These are phyloP conservation scores for Nigrograna mackinnonii DNA, from an alignment of 2,329 filamentous ascomycete species.

Conservation along the genomic window DNA sequence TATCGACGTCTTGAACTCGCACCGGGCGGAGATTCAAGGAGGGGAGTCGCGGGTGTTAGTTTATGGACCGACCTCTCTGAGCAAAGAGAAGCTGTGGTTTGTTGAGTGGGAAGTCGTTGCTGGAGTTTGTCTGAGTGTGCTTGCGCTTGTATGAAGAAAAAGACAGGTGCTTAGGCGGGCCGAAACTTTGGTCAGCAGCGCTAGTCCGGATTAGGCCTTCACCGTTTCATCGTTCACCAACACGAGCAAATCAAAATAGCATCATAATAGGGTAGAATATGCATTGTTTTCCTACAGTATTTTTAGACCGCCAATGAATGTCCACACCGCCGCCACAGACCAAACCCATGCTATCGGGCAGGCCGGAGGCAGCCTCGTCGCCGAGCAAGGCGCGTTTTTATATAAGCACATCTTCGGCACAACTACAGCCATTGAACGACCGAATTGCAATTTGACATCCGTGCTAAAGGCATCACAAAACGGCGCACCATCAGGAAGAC, in stretches of 20 bases:
- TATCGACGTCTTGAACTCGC: conserved; percentile 34
- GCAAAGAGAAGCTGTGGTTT: conserved; percentile 12
- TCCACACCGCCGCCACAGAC: conserved; percentile 28
- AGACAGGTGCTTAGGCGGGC: conserved; percentile 25
- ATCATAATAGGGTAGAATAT: no score
- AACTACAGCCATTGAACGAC: conserved; percentile 83
- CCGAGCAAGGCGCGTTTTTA: conserved; percentile 34
- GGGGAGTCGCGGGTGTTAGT: conserved; percentile 24
- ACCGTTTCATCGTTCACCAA: conserved; percentile 15
- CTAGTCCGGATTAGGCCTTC: conserved; percentile 4
- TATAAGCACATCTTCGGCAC: conserved; percentile 97
- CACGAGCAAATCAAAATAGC: not conserved
- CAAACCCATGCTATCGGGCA: conserved; percentile 15
- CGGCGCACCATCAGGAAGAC: conserved; percentile 11
- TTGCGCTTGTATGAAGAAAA: conserved; percentile 21
- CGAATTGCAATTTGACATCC: conserved; percentile 99
- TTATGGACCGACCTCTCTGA: conserved; percentile 9
- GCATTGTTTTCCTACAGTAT: no score
- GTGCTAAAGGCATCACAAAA: conserved; percentile 67
- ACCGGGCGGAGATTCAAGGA: conserved; percentile 31
- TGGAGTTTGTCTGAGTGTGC: conserved; percentile 11
- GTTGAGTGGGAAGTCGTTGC: conserved; percentile 14
- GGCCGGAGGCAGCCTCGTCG: conserved; percentile 32
- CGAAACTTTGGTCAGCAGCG: not conserved
- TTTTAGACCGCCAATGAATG: conserved; percentile 7